Conservation (phyloP, 139 green algal genomes). For the Micractinium conductrix region DNA sequence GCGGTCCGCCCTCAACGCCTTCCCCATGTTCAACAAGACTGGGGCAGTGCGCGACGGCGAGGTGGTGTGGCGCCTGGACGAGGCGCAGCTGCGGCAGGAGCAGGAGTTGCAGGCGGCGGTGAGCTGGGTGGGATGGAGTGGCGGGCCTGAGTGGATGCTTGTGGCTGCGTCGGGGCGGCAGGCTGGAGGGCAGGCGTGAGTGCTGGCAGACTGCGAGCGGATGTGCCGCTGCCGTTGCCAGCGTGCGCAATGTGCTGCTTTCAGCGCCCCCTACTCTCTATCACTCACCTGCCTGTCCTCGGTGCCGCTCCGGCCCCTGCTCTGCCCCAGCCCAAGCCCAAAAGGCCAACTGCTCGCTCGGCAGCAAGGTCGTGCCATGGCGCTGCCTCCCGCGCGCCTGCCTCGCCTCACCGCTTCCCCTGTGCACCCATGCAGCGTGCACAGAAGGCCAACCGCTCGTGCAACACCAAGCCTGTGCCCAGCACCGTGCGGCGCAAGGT, state of each 20-base stretch:
- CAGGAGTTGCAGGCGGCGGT: constrained; percentile 23
- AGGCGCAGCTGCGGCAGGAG: constrained; percentile 29
- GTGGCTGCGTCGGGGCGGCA: too few relatives aligned
- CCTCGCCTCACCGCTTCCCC: not conserved
- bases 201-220: too few relatives aligned
- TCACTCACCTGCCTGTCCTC: too few relatives aligned
- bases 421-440: not conserved
- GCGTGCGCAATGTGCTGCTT: too few relatives aligned
- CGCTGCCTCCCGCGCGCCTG: not conserved
- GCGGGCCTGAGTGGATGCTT: too few relatives aligned
- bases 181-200: too few relatives aligned
- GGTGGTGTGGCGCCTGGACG: constrained; percentile 53
- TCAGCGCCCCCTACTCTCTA: too few relatives aligned
- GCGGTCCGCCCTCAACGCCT: constrained; percentile 53
- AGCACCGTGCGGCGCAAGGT: constrained; percentile 23
- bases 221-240: too few relatives aligned
- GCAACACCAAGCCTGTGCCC: constrained; percentile 19
- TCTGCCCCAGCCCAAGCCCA: not conserved
- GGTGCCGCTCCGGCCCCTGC: not conserved
- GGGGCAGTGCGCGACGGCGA: constrained; percentile 37
- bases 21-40: constrained; percentile 51
- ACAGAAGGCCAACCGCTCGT: constrained; percentile 30
- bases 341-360: not conserved
- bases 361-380: too few relatives aligned
- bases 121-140: too few relatives aligned